These are phyloP conservation scores for Aspergillus sp. DNA, from an alignment of 2,329 filamentous ascomycete genomes.

Conservation along the genomic window DNA sequence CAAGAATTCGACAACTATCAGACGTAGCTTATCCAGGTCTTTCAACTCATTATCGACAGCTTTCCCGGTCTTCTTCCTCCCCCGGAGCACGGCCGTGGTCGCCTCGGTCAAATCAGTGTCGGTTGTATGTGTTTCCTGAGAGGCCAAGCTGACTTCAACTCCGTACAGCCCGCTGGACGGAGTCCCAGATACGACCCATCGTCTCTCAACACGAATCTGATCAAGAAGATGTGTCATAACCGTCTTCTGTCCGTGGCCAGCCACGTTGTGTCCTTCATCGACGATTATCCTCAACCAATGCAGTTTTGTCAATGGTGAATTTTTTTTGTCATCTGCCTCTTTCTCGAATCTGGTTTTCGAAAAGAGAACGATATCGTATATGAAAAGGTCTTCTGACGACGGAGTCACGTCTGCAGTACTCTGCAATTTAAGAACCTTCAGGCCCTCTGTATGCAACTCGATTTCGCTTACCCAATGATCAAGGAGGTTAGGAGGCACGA, in stretches of 20 bases:
- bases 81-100: constrained; percentile 31
- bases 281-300: constrained; percentile 89
- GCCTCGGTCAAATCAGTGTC: constrained; percentile 37
- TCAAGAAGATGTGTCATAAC: constrained; percentile 56
- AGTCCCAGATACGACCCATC: constrained; percentile 90
- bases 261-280: constrained; percentile 86
- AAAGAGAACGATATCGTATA: constrained; percentile 76
- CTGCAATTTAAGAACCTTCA: constrained; percentile 66
- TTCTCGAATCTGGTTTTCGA: constrained; percentile 71
- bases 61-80: constrained; percentile 39
- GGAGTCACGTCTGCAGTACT: constrained; percentile 57
- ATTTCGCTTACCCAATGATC: constrained; percentile 85
- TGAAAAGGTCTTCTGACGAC: constrained; percentile 55
- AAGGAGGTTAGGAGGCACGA: constrained; percentile 80
- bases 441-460: constrained; percentile 67
- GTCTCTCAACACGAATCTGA: constrained; percentile 62
- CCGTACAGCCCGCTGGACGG: constrained; percentile 82
- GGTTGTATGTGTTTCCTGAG: constrained; percentile 37
- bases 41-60: constrained; percentile 56
- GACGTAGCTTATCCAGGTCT: constrained; percentile 66
- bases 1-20: constrained; percentile 69
- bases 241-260: constrained; percentile 63
- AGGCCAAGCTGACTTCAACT: constrained; percentile 60
- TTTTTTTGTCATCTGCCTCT: constrained; percentile 58
- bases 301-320: constrained; percentile 65